A percentile compares a stretch with the other conserved stretches of the same genome.
These are phyloP conservation scores for Solanum tarapatanum DNA, from an alignment of 257 asterid species.

Conservation along the genomic window DNA sequence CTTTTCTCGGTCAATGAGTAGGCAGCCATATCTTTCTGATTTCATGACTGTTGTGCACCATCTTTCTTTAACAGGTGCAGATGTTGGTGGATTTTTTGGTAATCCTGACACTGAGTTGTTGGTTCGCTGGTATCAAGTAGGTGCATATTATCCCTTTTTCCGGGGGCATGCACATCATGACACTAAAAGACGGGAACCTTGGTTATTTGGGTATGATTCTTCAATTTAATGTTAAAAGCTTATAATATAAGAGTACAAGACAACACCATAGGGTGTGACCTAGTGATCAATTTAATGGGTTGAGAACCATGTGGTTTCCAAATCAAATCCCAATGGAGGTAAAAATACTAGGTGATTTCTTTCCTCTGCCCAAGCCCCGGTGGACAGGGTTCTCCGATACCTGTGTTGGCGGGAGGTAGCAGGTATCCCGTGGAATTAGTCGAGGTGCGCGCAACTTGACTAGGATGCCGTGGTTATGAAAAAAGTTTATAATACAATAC, in stretches of 20 bases:
- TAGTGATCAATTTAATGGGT: not conserved
- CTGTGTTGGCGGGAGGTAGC: not conserved
- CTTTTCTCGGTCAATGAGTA: not conserved
- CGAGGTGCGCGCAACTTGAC: not conserved
- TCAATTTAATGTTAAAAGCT: constrained; percentile 1
- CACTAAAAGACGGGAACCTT: constrained; percentile 95
- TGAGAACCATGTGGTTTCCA: not conserved
- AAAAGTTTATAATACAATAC: not conserved
- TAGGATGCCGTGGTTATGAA: not conserved
- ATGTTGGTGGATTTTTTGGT: constrained; percentile 98
- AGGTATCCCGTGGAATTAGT: not conserved
- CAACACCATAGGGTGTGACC: not conserved
- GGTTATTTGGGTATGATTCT: constrained; percentile 79
- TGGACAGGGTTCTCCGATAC: not conserved
- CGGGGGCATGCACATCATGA: constrained; percentile 99
- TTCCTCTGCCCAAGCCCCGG: not conserved
- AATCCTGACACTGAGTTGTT: constrained; percentile 84
- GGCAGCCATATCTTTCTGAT: not conserved
- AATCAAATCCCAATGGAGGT: not conserved
- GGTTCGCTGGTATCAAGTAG: constrained; percentile 98
- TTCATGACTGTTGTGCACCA: constrained; percentile 3
- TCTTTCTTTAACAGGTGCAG: constrained; percentile 55
- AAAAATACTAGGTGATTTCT: not conserved
- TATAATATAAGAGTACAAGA: not conserved
- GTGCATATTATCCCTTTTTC: constrained; percentile 95